Evolutionary conservation across 176 grass and related monocot genomes (phyloP), one percentile per base, ranked within the genome.

Genomic region (Elaeis guineensis): DNA sequence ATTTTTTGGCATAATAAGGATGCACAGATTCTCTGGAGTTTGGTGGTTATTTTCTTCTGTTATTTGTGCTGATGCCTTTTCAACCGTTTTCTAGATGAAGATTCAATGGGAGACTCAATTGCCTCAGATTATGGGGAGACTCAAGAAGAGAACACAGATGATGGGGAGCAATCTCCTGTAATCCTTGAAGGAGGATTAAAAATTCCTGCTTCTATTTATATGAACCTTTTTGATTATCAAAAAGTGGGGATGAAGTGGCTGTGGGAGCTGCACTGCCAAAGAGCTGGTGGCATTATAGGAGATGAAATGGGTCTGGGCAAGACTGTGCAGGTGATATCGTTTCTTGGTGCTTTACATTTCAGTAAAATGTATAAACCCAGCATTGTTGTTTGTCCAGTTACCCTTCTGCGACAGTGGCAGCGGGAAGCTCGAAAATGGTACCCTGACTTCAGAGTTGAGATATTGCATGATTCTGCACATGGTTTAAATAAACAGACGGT

Each of bases 271-370:
- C 87, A 97, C 64, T 97, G 92, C 58, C 92, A 97, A 74, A 85
- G 82, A 49, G 78, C 78, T 51, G 91, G 91, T 68, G 91, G 91
- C 55, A 96, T 96, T 55, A 90, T 96, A 74, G 92, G 92, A 17
- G 92, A 96, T 55, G 91, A 96, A 75, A 96, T 96, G 92, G 92
- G 92, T 49, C 76, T 96, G n/a, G 87, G 92, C 30, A 96, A 96
- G 70, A 96, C 92, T 17, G 65, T 96, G 57, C 92, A 96, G 65
- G 51, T 96, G 35, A 58, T 90, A 63, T 75, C 87, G 18, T 96
- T 96, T 80, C 92, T 96, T 75, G 87, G 65, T 61, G 71, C 92
- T 62, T 75, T 96, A 56, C 92, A 90, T 72, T 77, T 84, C 70
- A 90, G 92, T 76, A 58, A 75, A 49, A 72, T 90, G 72, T 96